Base-by-base conservation (phyloP, 1,284 basidiomycete genomes). In the Ustilago nuda region DNA sequence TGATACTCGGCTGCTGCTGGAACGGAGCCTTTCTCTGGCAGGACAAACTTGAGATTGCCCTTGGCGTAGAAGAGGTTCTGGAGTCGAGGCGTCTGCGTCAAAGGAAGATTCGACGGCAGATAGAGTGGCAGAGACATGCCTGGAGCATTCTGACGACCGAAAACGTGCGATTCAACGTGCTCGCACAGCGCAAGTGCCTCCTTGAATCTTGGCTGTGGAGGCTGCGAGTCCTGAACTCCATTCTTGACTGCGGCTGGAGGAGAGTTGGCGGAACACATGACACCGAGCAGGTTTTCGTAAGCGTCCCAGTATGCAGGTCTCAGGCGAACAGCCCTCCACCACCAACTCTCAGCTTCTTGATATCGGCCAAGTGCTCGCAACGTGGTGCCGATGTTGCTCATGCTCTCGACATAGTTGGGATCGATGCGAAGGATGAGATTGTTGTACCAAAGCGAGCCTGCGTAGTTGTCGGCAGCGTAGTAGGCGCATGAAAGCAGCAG, bases 361-460 rank as follows among this genome's bases (percentile, higher is more conserved):
- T 82, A 82, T 8, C 82, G 79, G 56, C 87, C 84, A 63, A 88
- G 78, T 7, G 88, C 87, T 23, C 88, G 86, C 56, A 88, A 81
- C 7, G 89, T 88, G 8, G 88, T 89, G 6, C 89, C 89, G 45
- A 89, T 87, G 72, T 90, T 90, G 61, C 87, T 71, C 76, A 85
- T 84, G 53, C 76, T 77, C 72, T 84, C 78, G 56, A 88, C 88
- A 67, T 87, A 88, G 57, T 86, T 83, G 1, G 86, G 85, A 57
- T 89, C 85, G 55, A 83, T 79, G 43, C 66, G 62, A 3, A 87
- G 68, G 59, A 87, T 80, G 32, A 72, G 69, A 41, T 83, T 84
- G 69, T 87, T 87, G 78, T 87, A 87, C 77, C 82, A 86, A n/a
- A 85, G 72, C 39, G 81, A 82, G 55, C 78, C 81, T 23, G 76